Conservation (phyloP, 352 stramenopile species). For the Pythium dissotocum region DNA sequence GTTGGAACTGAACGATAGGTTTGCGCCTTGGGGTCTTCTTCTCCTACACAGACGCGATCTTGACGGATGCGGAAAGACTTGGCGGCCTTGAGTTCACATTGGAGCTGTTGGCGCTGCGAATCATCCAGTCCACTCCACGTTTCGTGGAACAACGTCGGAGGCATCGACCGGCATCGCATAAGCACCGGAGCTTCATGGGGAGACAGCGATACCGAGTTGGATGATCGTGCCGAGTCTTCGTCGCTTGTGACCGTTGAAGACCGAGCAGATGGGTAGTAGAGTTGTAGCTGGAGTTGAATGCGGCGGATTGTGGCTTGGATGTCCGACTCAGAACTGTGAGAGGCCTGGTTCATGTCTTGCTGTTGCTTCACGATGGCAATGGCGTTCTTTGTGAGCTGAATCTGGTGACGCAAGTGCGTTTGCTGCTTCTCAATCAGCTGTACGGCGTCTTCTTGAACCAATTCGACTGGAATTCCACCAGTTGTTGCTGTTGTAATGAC, state of each 20-base stretch:
- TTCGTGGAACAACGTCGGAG: constrained; percentile 30
- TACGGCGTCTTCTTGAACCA: constrained; percentile 45
- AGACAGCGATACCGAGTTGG: not conserved
- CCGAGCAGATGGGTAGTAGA: not conserved
- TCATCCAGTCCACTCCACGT: constrained; percentile 33
- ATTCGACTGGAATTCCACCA: constrained; percentile 19
- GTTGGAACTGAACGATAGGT: too few relatives aligned
- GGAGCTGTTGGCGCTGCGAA: constrained; percentile 31
- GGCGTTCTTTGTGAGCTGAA: constrained; percentile 37
- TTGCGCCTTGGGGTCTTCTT: not conserved
- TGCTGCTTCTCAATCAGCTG: constrained; percentile 34
- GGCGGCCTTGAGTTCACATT: constrained; percentile 31
- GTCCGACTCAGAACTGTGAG: constrained; percentile 17
- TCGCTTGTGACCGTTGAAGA: not conserved
- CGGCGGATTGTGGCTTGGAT: constrained; percentile 14
- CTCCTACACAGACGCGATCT: constrained; percentile 26
- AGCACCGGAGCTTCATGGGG: constrained; percentile 25
- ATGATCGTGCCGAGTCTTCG: not conserved
- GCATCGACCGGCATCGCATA: constrained; percentile 37
- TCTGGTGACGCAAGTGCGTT: constrained; percentile 24
- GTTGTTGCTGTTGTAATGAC: constrained; percentile 20
- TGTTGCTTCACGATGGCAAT: constrained; percentile 30
- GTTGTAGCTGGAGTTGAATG: not conserved
- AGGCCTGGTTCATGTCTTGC: not conserved
- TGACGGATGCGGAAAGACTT: constrained; percentile 39